Base-by-base conservation (phyloP, 176 grass and related monocot genomes). In the Zoysia japonica region DNA sequence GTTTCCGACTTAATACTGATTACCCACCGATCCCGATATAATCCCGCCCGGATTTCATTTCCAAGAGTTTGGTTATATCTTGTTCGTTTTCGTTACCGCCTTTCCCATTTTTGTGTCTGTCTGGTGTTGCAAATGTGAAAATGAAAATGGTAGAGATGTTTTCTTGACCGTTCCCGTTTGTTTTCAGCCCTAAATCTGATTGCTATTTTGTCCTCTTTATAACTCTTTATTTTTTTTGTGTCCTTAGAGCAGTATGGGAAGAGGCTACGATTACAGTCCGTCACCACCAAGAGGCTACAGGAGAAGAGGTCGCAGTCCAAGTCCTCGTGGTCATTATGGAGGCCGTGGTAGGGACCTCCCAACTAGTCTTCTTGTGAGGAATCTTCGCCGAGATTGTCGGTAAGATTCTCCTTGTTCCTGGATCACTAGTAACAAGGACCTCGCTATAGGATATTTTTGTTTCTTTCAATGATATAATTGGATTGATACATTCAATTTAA, bases 361-460 rank as follows among this genome's bases (percentile, higher is more conserved):
- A 48, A 97, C 91, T 74, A 97, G 89, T 83, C 91, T 97, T 81
- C 71, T 97, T 71, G 91, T 97, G 52, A 77, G 91, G 47, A 97
- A 97, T 68, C 94, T 97, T 69, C 85, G 85, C 20, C 87, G 80
- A 2, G 94, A 97, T 74, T 94, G 94, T 75, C 79, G 86, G 86
- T 88, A 75, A 78, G 86, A 43, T 79, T 2, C 14, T 20, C 11
- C 16, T 54, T 11, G 28, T 28, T 28, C n/a, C 43, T 67, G 13
- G 43, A n/a, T 78, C 75, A 59, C 28, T 47, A 67, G 42, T n/a
- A 3, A 9, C 9, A n/a, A n/a, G 59, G 2, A 12, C 43, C 7
- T 38, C 61, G 16, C 54, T 16, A 3, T 12, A 20, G 60, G 20
- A 13, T 16, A 36, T 71, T 64, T 55, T 0, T 57, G 38, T 59